phyloP scores from a whole-genome alignment of 2,329 filamentous ascomycete species.

The Fusarium nurragi region DNA sequence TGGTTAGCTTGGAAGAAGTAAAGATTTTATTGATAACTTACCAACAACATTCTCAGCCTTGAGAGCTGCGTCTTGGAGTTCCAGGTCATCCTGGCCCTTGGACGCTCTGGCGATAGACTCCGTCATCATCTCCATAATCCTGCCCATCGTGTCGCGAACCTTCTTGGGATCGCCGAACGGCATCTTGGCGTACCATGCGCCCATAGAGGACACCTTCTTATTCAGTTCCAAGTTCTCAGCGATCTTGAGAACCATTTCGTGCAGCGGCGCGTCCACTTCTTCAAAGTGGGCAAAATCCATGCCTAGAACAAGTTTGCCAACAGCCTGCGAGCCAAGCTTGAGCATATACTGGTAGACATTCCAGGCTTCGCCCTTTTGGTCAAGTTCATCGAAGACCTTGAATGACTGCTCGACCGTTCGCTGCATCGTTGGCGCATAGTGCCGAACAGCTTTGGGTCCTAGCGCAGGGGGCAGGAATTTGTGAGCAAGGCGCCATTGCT shows the following conservation, averaged over 20 bases:
- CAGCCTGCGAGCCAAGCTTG: constrained; percentile 58
- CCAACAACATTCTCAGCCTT: constrained; percentile 54
- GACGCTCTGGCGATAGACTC: constrained; percentile 51
- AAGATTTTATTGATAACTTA: fast-evolving
- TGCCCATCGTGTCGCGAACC: constrained; percentile 48
- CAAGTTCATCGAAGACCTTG: constrained; percentile 61
- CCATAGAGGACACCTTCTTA: constrained; percentile 64
- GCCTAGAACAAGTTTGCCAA: constrained; percentile 56
- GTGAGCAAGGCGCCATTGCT: constrained; percentile 62
- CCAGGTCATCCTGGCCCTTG: constrained; percentile 50
- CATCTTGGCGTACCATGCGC: constrained; percentile 64
- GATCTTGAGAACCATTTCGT: constrained; percentile 62
- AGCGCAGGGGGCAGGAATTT: constrained; percentile 70
- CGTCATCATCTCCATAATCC: constrained; percentile 50
- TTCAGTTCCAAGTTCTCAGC: constrained; percentile 63
- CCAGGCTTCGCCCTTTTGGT: constrained; percentile 56
- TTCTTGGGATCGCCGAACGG: constrained; percentile 66
- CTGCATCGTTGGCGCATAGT: constrained; percentile 70
- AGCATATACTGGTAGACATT: constrained; percentile 62
- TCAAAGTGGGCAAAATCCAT: constrained; percentile 58
- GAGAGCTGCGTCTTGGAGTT: constrained; percentile 60
- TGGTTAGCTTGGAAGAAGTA: not conserved
- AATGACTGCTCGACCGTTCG: constrained; percentile 60
- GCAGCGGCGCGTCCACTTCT: constrained; percentile 55
- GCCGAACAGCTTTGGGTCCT: constrained; percentile 66